Percentiles rank a stretch among this genome's conserved stretches.
phyloP scores from a whole-genome alignment of 2,329 filamentous ascomycete genomes.

The Fusarium subglutinans region DNA sequence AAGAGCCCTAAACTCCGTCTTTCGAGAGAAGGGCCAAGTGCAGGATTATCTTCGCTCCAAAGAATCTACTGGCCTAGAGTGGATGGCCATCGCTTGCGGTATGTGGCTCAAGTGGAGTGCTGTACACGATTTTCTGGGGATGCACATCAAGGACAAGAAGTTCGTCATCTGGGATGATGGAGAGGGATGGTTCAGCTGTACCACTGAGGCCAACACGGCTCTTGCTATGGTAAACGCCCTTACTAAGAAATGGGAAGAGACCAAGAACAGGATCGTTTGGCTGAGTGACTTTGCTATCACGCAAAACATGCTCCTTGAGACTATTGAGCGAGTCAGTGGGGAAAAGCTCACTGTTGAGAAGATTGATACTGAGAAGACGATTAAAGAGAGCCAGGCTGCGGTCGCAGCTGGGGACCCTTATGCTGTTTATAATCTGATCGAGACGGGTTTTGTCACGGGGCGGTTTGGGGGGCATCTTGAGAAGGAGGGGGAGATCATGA shows the following conservation, averaged over 20 bases:
- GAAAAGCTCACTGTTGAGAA: neutral
- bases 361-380: neutral
- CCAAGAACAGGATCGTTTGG: constrained; percentile 7
- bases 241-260: constrained; percentile 5
- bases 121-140: neutral
- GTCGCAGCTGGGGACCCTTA: neutral
- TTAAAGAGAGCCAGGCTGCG: neutral
- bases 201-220: constrained; percentile 3
- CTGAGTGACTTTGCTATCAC: constrained; percentile 6
- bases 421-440: neutral
- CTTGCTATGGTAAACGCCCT: neutral
- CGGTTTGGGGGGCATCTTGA: neutral
- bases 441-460: constrained; percentile 3
- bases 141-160: constrained; percentile 12
- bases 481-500: constrained; percentile 4
- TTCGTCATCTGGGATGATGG: constrained; percentile 9
- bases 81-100: constrained; percentile 10
- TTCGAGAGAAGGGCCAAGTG: constrained; percentile 7
- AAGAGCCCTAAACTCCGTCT: neutral
- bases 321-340: neutral
- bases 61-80: neutral
- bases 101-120: constrained; percentile 22
- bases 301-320: neutral
- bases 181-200: constrained; percentile 4
- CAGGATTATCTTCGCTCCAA: constrained; percentile 9